Conservation (phyloP, 2,329 filamentous ascomycete species). For the Tolypocladium ophioglossoides region DNA sequence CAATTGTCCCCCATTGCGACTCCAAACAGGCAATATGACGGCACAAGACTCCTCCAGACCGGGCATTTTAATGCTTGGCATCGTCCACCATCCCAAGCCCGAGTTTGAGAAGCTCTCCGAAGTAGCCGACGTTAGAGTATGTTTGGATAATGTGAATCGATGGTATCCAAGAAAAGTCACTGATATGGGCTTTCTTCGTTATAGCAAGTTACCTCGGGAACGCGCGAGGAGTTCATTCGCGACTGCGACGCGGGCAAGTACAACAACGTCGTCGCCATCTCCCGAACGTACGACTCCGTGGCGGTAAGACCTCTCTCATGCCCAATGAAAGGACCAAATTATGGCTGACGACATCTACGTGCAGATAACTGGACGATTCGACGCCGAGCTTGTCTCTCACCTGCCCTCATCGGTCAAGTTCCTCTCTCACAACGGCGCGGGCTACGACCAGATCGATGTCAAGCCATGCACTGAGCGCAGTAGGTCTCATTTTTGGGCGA, state of each 20-base stretch:
- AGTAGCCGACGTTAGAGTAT: slow-evolving; percentile 7
- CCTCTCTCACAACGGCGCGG: slow-evolving; percentile 32
- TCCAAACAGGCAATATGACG: background rate
- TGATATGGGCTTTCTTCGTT: background rate
- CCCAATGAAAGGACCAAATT: too few species aligned
- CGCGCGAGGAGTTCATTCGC: slow-evolving; percentile 7
- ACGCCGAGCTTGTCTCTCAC: slow-evolving; percentile 46
- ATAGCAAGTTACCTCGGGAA: slow-evolving; percentile 7
- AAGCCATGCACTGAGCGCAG: slow-evolving; percentile 40
- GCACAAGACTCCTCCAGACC: background rate
- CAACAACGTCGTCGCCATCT: slow-evolving; percentile 46
- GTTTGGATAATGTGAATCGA: background rate
- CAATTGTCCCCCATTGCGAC: background rate
- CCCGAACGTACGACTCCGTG: slow-evolving; percentile 38
- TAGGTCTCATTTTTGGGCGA: background rate
- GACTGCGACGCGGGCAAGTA: slow-evolving; percentile 48
- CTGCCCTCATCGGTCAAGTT: slow-evolving; percentile 29
- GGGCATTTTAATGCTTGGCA: slow-evolving; percentile 10
- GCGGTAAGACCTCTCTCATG: background rate
- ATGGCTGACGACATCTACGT: background rate
- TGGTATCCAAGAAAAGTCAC: background rate
- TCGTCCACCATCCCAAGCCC: slow-evolving; percentile 7
- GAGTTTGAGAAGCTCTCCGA: slow-evolving; percentile 9
- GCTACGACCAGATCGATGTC: slow-evolving; percentile 63
- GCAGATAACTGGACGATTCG: slow-evolving; percentile 48